These are phyloP conservation scores for Acanthamoeba sp. DNA, from an alignment of 208 protist genomes.

Conservation along the genomic window DNA sequence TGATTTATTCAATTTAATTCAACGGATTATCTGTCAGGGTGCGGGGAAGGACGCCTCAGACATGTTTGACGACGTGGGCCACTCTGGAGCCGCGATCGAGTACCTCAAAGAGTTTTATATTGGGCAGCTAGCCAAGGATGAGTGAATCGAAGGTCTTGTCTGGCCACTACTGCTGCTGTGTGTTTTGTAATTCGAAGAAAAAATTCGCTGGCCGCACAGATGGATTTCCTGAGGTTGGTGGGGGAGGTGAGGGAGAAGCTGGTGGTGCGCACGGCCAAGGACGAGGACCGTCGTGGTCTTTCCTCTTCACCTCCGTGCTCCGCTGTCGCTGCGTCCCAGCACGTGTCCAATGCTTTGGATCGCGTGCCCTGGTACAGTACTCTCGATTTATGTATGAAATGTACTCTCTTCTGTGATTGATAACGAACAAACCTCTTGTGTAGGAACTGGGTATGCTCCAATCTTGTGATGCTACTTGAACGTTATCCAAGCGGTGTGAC, in stretches of 20 bases:
- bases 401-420: background rate
- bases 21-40: background rate
- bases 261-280: conserved; percentile 12
- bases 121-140: background rate
- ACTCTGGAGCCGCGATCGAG: conserved; percentile 9
- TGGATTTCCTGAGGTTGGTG: background rate
- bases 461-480: background rate
- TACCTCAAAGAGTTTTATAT: conserved; percentile 39
- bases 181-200: background rate
- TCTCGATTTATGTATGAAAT: background rate
- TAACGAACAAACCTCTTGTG: background rate
- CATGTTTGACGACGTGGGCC: conserved; percentile 66
- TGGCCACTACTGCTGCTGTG: too few relatives aligned
- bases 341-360: background rate
- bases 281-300: background rate
- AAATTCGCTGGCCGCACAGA: background rate
- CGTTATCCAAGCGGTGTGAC: background rate
- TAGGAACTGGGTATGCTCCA: conserved; percentile 1
- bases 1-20: background rate
- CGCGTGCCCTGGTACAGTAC: background rate
- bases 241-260: background rate
- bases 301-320: background rate
- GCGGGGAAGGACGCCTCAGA: conserved; percentile 18
- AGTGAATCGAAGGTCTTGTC: too few relatives aligned
- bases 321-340: background rate